Base-by-base conservation (phyloP, 2,329 filamentous ascomycete genomes). In the Sclerotinia trifoliorum region DNA sequence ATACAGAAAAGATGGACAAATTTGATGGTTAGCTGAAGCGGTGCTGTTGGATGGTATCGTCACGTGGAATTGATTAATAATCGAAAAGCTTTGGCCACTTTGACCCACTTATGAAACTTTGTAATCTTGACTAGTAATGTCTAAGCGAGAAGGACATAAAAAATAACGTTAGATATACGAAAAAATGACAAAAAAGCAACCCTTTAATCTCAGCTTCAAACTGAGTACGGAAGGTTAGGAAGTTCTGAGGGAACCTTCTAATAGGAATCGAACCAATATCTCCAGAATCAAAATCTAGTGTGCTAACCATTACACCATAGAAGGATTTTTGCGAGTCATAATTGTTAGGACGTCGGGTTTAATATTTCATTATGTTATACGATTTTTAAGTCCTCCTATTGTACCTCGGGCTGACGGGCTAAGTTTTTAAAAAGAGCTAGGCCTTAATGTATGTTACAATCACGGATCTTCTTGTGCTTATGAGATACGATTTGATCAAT, bases 191-290 rank as follows among this genome's bases (percentile, higher is more conserved):
- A 51, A 51, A 63, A 35, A 2, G n/a, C 48, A 49, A 49, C 46
- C 63, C 52, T 46, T 7, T 42, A 8, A 49, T 49, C 62, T 21
- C 62, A 65, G 48, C 8, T 52, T 65, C 19, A 55, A 65, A 55
- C 62, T 55, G 62, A 3, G 48, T 44, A 65, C 44, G 51, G 32
- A 44, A 55, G 3, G 39, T 29, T 11, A 35, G 58, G 49, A 62
- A 21, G 58, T 55, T 44, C 51, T 7, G 5, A 5, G 1, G 26
- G 62, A 65, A 65, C 48, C 48, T 62, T 49, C 44, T 62, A 65
- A 65, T 65, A 65, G 62, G 62, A 65, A 65, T 65, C 62, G 62
- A 65, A 65, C 62, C 62, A 65, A 65, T 65, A 65, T 65, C 62
- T 65, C 62, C 62, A 6, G 62, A 65, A 65, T 65, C 62, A 65